Conservation (phyloP, 768 basidiomycete species). For the Mrakia frigida region DNA sequence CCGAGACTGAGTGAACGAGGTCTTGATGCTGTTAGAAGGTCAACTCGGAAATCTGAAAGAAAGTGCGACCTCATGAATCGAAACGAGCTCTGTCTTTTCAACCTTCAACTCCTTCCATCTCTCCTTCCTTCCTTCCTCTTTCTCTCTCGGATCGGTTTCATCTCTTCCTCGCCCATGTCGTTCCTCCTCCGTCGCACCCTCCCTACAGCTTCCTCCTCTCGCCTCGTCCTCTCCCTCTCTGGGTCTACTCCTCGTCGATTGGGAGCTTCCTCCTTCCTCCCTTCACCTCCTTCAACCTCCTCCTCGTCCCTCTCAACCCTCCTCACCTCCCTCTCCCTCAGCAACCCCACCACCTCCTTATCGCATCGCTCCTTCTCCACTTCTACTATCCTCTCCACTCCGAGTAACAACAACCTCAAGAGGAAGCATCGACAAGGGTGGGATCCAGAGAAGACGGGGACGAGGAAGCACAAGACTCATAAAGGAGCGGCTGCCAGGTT, state of each 20-base stretch:
- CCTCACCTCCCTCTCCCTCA: conserved; percentile 19
- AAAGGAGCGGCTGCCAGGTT: conserved; percentile 15
- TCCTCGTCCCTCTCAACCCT: background rate
- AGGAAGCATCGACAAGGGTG: conserved; percentile 9
- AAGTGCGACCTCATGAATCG: background rate
- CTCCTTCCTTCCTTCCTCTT: background rate
- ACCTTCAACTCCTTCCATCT: background rate
- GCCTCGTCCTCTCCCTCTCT: background rate
- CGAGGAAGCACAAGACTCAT: conserved; percentile 15
- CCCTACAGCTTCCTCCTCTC: background rate
- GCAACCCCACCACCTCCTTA: background rate
- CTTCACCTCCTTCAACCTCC: background rate
- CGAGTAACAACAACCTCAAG: background rate
- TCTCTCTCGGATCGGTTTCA: background rate
- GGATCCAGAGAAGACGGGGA: background rate
- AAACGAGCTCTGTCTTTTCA: background rate
- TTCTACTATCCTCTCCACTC: background rate
- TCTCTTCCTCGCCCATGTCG: conserved; percentile 7
- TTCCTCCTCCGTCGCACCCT: conserved; percentile 15
- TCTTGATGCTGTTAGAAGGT: background rate
- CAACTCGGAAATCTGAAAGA: background rate
- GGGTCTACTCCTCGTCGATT: background rate
- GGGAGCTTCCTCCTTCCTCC: background rate
- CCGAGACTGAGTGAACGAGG: background rate
- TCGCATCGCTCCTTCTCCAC: conserved; percentile 16